A percentile compares a stretch with the other conserved stretches of the same genome.
phyloP scores from a whole-genome alignment of 441 rosid species.

The Dalechampia spathulata region DNA sequence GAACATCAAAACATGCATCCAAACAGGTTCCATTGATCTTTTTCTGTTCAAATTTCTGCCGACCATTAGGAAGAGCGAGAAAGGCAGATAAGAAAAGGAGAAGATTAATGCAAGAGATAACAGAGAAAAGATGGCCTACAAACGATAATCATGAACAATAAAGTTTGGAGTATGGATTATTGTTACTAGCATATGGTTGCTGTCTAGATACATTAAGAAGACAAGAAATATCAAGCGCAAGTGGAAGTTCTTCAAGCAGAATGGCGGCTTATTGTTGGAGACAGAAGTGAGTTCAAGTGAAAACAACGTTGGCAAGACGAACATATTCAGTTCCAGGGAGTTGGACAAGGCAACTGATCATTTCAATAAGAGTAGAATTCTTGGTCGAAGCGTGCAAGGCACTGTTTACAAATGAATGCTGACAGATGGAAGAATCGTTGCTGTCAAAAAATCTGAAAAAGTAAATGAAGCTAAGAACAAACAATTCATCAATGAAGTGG shows the following conservation, averaged over 20 bases:
- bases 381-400: constrained; percentile 35
- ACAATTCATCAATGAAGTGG: constrained; percentile 34
- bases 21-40: constrained; percentile 9
- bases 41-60: too few species aligned
- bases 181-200: not conserved
- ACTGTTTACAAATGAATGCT: constrained; percentile 35
- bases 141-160: too few species aligned
- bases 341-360: constrained; percentile 20
- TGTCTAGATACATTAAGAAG: constrained; percentile 16
- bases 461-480: constrained; percentile 17
- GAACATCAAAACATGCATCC: constrained; percentile 1
- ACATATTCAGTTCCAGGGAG: constrained; percentile 19
- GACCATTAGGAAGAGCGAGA: too few species aligned
- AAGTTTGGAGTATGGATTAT: not conserved
- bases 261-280: too few species aligned
- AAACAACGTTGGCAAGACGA: constrained; percentile 11
- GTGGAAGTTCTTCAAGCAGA: too few species aligned
- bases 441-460: constrained; percentile 21
- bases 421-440: constrained; percentile 24
- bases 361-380: constrained; percentile 19
- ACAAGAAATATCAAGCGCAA: constrained; percentile 3
- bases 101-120: too few species aligned
- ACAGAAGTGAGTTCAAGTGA: not conserved
- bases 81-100: too few species aligned
- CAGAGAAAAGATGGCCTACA: too few species aligned